Percentiles rank a stretch among this genome's conserved stretches.
These are phyloP conservation scores for Wallacemonas sp. DNA, from an alignment of 208 protist species.

Conservation along the genomic window DNA sequence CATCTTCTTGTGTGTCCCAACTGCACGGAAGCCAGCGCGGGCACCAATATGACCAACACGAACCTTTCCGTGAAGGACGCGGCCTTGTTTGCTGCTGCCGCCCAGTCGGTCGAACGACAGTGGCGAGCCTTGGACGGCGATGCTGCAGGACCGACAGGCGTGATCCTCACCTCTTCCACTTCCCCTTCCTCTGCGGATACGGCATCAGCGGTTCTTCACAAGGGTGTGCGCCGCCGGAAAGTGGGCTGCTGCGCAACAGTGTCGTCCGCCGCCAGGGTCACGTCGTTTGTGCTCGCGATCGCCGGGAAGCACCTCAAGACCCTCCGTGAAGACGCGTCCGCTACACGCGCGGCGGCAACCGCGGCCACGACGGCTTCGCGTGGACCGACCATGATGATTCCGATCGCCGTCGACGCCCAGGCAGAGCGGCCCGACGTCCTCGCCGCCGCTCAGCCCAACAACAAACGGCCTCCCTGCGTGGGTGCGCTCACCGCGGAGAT, in stretches of 20 bases:
- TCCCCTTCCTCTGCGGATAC: no score
- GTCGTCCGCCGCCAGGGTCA: neutral
- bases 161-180: no score
- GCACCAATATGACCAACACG: constrained; percentile 14
- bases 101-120: neutral
- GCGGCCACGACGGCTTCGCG: neutral
- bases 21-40: constrained; percentile 7
- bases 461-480: neutral
- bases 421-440: no score
- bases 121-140: neutral
- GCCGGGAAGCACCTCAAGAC: constrained; percentile 15
- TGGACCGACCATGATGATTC: neutral
- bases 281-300: constrained; percentile 6
- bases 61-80: constrained; percentile 11
- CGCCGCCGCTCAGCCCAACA: no score
- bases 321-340: constrained; percentile 4
- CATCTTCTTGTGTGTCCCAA: constrained; percentile 12
- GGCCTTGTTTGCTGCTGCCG: constrained; percentile 2
- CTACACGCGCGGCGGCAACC: neutral
- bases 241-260: neutral
- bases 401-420: neutral
- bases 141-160: no score
- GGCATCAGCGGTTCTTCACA: no score
- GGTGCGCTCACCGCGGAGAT: neutral
- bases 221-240: neutral